Conservation (phyloP, 163 green algal species). For the Scenedesmus sp. region DNA sequence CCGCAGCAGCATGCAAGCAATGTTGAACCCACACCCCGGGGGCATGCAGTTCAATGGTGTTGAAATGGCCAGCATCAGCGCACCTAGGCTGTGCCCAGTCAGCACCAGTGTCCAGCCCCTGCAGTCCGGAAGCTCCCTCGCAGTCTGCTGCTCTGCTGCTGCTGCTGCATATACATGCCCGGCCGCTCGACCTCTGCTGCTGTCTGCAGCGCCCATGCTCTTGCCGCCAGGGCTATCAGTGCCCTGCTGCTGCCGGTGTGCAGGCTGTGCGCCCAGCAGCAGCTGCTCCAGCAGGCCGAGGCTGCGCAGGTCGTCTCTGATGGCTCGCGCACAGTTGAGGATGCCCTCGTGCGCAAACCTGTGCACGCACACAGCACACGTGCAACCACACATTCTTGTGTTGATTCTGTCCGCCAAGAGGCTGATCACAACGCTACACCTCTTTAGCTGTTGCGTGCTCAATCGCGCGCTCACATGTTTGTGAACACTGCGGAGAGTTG, state of each 20-base stretch:
- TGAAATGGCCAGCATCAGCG: background rate
- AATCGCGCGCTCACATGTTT: too few species aligned
- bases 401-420: too few species aligned
- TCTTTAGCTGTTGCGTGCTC: too few species aligned
- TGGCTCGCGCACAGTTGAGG: slow-evolving; percentile 47
- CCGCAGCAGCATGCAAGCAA: background rate
- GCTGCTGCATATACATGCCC: background rate
- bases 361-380: background rate
- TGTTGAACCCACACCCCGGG: too few species aligned
- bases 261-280: slow-evolving; percentile 9
- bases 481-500: too few species aligned
- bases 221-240: background rate
- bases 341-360: slow-evolving; percentile 56
- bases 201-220: slow-evolving; percentile 1
- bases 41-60: too few species aligned
- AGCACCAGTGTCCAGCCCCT: slow-evolving; percentile 48
- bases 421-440: too few species aligned
- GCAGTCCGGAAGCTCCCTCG: slow-evolving; percentile 42
- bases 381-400: too few species aligned
- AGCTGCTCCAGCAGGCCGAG: slow-evolving; percentile 44
- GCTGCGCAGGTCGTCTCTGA: slow-evolving; percentile 36
- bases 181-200: background rate
- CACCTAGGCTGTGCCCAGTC: slow-evolving; percentile 51
- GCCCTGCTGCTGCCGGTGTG: background rate
- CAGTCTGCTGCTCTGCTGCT: slow-evolving; percentile 8